These are phyloP conservation scores for Macadamia integrifolia DNA, from an alignment of 164 flowering plant species.

Conservation along the genomic window DNA sequence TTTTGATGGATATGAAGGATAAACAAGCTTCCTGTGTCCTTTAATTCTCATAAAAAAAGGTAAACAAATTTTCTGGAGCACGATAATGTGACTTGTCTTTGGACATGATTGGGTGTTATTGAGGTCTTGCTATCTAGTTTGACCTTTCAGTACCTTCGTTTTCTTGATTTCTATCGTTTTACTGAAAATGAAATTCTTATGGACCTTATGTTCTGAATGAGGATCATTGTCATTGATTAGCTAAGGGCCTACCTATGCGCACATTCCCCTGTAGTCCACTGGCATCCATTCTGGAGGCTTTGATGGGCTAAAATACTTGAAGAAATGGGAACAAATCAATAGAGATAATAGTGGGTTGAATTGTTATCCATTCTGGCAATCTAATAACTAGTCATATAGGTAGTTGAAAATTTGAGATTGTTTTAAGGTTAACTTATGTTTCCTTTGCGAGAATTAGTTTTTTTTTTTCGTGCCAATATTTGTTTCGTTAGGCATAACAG, in stretches of 20 bases:
- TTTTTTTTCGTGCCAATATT: too few species aligned
- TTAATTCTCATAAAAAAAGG: neutral
- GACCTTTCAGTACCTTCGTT: neutral
- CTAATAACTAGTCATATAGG: too few species aligned
- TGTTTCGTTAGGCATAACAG: too few species aligned
- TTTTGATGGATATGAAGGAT: neutral
- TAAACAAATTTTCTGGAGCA: neutral
- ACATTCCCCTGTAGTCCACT: neutral
- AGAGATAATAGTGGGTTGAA: neutral
- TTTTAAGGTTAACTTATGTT: too few species aligned
- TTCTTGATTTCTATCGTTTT: neutral
- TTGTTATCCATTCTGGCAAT: neutral
- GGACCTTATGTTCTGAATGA: neutral
- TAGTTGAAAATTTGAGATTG: too few species aligned
- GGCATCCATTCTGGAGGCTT: neutral
- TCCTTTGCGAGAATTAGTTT: too few species aligned
- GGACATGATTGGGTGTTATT: neutral
- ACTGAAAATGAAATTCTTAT: neutral
- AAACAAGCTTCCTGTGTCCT: neutral
- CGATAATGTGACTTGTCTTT: neutral
- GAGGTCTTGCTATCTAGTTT: neutral
- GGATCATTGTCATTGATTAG: neutral
- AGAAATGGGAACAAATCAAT: neutral
- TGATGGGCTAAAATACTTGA: neutral
- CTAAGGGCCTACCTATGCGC: neutral